These are phyloP conservation scores for Amaranthus tricolor DNA, from an alignment of 179 eudicot species.

Conservation along the genomic window DNA sequence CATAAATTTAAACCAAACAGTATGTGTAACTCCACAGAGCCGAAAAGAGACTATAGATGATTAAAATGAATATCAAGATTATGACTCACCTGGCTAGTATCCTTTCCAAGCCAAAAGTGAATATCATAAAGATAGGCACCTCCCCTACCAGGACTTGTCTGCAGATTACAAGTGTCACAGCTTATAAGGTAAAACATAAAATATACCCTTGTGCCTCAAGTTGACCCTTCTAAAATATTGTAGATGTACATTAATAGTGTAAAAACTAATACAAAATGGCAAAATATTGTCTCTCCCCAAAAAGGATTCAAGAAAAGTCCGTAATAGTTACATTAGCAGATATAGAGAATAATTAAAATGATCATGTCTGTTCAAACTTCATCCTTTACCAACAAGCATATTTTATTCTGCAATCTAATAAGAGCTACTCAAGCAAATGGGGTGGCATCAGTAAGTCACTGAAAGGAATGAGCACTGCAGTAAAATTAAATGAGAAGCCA, in stretches of 20 bases:
- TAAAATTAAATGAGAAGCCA: neutral
- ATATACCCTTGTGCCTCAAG: neutral
- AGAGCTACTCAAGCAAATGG: neutral
- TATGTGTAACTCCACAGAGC: conserved; percentile 13
- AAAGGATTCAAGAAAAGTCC: conserved; percentile 2
- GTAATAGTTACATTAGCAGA: too few species aligned
- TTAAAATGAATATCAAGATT: neutral
- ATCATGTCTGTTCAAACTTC: neutral
- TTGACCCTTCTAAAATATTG: neutral
- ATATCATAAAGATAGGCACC: conserved; percentile 92
- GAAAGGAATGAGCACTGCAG: neutral
- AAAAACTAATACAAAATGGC: neutral
- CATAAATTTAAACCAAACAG: conserved; percentile 5
- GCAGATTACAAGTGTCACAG: conserved; percentile 30
- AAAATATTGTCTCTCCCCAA: neutral
- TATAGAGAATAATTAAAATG: neutral
- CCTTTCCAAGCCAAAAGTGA: conserved; percentile 99
- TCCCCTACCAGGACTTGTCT: conserved; percentile 87
- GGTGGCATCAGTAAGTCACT: neutral
- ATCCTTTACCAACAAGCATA: neutral
- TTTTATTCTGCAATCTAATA: neutral
- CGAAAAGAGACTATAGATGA: neutral
- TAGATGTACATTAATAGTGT: neutral
- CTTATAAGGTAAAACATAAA: conserved; percentile 9
- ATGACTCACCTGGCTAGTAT: conserved; percentile 81